These are phyloP conservation scores for Moniliophthora roreri DNA, from an alignment of 1,284 basidiomycete genomes.

Conservation along the genomic window DNA sequence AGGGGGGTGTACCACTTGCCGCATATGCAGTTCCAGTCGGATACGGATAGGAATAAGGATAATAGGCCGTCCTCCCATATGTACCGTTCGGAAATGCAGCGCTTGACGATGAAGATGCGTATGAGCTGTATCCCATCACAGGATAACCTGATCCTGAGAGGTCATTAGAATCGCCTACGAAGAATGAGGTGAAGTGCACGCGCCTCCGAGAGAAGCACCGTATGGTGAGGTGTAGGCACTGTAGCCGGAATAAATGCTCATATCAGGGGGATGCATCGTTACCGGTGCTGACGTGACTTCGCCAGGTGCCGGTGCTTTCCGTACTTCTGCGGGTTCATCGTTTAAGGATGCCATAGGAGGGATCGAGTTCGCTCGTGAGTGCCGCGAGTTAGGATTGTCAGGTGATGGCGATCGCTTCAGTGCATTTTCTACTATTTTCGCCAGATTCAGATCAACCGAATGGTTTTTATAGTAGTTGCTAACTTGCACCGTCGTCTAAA, in stretches of 20 bases:
- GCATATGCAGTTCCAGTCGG: neutral
- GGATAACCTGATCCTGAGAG: neutral
- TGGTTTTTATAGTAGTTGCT: slow-evolving; percentile 64
- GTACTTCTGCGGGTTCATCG: neutral
- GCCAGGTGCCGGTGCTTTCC: neutral
- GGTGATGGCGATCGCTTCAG: slow-evolving; percentile 5
- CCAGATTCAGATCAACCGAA: slow-evolving; percentile 43
- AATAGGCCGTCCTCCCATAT: slow-evolving; percentile 2
- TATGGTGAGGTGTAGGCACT: slow-evolving; percentile 11
- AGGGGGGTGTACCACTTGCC: neutral
- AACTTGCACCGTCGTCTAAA: slow-evolving; percentile 73
- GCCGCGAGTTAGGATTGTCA: neutral
- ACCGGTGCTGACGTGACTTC: slow-evolving; percentile 2
- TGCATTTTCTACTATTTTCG: slow-evolving; percentile 35
- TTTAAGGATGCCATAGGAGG: slow-evolving; percentile 14
- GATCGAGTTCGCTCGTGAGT: neutral
- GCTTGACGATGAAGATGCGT: neutral
- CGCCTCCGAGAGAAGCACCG: slow-evolving; percentile 7
- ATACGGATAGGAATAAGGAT: slow-evolving; percentile 4
- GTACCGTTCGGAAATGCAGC: neutral
- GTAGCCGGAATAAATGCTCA: slow-evolving; percentile 7
- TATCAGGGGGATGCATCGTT: slow-evolving; percentile 1
- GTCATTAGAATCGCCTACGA: neutral
- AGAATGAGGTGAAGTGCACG: neutral
- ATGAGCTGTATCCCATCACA: neutral